Evolutionary conservation across 805 yeast genomes (phyloP).

Genomic region (Candida suzukii): DNA sequence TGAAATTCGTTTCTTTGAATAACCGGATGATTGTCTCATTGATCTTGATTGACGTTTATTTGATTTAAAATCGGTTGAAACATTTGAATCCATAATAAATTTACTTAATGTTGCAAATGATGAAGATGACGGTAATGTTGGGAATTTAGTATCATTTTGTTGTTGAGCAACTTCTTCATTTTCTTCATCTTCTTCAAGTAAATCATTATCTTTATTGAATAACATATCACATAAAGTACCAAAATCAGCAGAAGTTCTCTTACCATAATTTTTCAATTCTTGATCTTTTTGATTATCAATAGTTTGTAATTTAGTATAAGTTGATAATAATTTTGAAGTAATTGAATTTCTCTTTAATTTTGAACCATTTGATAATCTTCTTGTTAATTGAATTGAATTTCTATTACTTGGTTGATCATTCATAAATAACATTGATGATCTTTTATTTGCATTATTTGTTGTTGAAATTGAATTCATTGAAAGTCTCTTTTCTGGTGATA

Average conservation of each 20-base stretch:
- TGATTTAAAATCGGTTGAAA: not conserved
- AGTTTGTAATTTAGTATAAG: constrained; percentile 63
- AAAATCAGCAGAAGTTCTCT: constrained; percentile 70
- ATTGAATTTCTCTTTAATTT: constrained; percentile 59
- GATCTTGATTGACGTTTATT: not conserved
- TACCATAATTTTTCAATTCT: constrained; percentile 63
- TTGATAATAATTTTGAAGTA: constrained; percentile 61
- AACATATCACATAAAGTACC: constrained; percentile 73
- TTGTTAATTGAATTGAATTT: constrained; percentile 1
- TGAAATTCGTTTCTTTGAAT: constrained; percentile 1
- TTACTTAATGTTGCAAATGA: constrained; percentile 48
- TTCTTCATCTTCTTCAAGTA: constrained; percentile 26
- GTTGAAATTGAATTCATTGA: constrained; percentile 8
- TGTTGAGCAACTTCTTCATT: constrained; percentile 18
- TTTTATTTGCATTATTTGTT: constrained; percentile 6
- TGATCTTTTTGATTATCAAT: constrained; percentile 54
- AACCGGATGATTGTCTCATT: not conserved
- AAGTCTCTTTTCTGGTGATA: constrained; percentile 8
- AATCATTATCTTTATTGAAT: constrained; percentile 55
- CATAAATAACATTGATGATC: constrained; percentile 16
- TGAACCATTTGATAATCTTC: constrained; percentile 14
- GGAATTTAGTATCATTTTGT: not conserved
- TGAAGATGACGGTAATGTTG: constrained; percentile 26
- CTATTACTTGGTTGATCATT: constrained; percentile 6
- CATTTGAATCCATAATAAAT: constrained; percentile 22